Conservation (phyloP, 768 basidiomycete species). For the Serendipita vermifera region DNA sequence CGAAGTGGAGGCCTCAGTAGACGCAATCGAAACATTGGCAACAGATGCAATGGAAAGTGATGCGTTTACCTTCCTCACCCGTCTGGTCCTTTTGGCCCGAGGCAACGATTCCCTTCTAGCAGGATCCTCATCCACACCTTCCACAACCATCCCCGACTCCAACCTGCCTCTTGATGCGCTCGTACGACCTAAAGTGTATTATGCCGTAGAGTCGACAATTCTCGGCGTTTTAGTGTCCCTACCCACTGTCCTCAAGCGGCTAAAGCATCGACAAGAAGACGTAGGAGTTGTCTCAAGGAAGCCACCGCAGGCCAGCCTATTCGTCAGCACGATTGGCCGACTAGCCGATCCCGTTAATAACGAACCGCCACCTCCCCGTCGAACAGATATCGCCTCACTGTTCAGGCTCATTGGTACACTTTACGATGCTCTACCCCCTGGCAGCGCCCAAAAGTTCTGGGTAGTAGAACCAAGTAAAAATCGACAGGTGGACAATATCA, state of each 20-base stretch:
- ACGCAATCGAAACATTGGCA: conserved; percentile 52
- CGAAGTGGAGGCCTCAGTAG: conserved; percentile 33
- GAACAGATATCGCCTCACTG: conserved; percentile 75
- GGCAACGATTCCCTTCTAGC: conserved; percentile 17
- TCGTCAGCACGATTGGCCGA: conserved; percentile 27
- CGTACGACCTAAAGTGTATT: conserved; percentile 16
- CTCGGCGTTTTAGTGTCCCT: conserved; percentile 22
- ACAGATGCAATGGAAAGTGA: conserved; percentile 77
- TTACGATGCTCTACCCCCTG: conserved; percentile 58
- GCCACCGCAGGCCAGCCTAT: conserved; percentile 46
- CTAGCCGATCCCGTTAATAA: conserved; percentile 17
- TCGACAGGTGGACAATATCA: conserved; percentile 27
- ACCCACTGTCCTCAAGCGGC: conserved; percentile 26
- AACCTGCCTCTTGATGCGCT: conserved; percentile 37
- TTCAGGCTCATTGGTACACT: conserved; percentile 75
- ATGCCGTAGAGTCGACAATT: neutral
- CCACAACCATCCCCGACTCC: conserved; percentile 23
- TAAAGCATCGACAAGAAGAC: conserved; percentile 86
- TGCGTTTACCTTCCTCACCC: conserved; percentile 57
- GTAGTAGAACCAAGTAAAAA: conserved; percentile 39
- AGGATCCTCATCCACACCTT: conserved; percentile 5
- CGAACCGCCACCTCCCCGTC: conserved; percentile 33
- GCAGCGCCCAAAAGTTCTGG: conserved; percentile 81
- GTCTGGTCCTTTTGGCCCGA: conserved; percentile 43
- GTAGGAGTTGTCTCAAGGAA: conserved; percentile 53